Conservation (phyloP, 2,329 filamentous ascomycete species). For the Ophiostoma ulmi region DNA sequence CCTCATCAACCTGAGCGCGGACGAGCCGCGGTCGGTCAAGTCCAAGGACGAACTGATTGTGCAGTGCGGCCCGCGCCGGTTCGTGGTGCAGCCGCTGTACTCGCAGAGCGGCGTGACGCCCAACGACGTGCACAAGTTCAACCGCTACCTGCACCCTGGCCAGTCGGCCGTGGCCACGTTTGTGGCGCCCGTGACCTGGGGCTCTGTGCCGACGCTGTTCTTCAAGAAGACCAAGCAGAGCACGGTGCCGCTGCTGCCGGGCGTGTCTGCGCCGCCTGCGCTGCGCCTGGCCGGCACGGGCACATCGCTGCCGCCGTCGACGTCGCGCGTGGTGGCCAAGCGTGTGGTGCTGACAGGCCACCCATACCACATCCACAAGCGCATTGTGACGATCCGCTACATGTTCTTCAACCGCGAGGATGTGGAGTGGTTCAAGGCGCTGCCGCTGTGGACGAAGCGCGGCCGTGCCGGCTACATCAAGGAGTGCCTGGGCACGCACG, state of each 20-base stretch:
- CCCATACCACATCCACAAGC: constrained; percentile 98
- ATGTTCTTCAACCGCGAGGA: constrained; percentile 99
- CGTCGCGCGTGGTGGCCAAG: constrained; percentile 80
- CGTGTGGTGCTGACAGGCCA: constrained; percentile 90
- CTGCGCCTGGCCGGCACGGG: constrained; percentile 79
- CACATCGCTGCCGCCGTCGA: constrained; percentile 74
- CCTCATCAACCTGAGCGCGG: constrained; percentile 77
- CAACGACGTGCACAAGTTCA: constrained; percentile 97
- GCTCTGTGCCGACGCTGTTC: constrained; percentile 81
- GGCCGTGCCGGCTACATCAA: constrained; percentile 89
- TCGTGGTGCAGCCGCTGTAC: constrained; percentile 85
- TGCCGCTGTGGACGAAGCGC: constrained; percentile 89
- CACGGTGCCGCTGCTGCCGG: constrained; percentile 34
- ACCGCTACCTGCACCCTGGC: constrained; percentile 84
- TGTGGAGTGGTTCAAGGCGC: constrained; percentile 93
- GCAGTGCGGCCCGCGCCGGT: constrained; percentile 82
- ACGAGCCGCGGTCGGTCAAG: constrained; percentile 70
- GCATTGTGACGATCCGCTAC: constrained; percentile 91
- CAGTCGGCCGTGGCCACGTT: constrained; percentile 85
- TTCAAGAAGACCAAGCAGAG: constrained; percentile 55
- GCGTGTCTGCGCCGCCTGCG: constrained; percentile 35
- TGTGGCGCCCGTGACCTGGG: constrained; percentile 87
- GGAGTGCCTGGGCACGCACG: constrained; percentile 89
- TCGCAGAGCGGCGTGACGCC: constrained; percentile 84
- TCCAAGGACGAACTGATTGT: constrained; percentile 88